phyloP scores from a whole-genome alignment of 2,329 filamentous ascomycete species.

The Scortechinia acanthostroma region DNA sequence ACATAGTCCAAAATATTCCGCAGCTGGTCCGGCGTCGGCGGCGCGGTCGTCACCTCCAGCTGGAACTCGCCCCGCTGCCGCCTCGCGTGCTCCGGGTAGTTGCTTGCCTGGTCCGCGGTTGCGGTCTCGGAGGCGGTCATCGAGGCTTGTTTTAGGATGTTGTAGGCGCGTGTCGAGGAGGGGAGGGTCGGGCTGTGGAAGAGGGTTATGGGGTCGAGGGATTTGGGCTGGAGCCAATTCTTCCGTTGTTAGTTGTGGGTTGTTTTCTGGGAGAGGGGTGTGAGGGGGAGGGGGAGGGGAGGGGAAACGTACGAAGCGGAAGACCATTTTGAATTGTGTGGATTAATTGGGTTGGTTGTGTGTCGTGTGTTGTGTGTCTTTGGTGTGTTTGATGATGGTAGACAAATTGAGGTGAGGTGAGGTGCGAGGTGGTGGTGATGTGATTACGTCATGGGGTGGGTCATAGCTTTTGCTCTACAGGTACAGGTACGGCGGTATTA shows the following conservation, averaged over 20 bases:
- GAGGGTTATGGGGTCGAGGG: slow-evolving; percentile 85
- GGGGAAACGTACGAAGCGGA: slow-evolving; percentile 32
- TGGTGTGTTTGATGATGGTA: slow-evolving; percentile 2
- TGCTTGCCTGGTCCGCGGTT: slow-evolving; percentile 69
- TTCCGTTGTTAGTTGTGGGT: neutral
- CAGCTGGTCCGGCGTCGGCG: slow-evolving; percentile 77
- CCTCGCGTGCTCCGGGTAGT: slow-evolving; percentile 52
- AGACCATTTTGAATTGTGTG: slow-evolving; percentile 25
- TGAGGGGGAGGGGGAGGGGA: neutral
- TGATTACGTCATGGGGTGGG: neutral
- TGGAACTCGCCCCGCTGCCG: slow-evolving; percentile 68
- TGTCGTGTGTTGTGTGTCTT: too few species aligned
- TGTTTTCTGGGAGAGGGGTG: neutral
- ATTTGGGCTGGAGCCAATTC: slow-evolving; percentile 51
- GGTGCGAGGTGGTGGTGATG: neutral
- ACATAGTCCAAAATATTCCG: slow-evolving; percentile 79
- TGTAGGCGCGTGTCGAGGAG: slow-evolving; percentile 67
- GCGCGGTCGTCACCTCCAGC: slow-evolving; percentile 72
- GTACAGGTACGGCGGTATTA: too few species aligned
- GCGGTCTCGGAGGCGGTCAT: slow-evolving; percentile 61
- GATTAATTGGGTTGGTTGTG: neutral
- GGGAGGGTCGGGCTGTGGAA: slow-evolving; percentile 79
- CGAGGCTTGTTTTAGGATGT: slow-evolving; percentile 74
- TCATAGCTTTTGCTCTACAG: too few species aligned
- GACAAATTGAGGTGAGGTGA: slow-evolving; percentile 5